Conservation (phyloP, 345 rosid genomes). For the Stellera chamaejasme region DNA sequence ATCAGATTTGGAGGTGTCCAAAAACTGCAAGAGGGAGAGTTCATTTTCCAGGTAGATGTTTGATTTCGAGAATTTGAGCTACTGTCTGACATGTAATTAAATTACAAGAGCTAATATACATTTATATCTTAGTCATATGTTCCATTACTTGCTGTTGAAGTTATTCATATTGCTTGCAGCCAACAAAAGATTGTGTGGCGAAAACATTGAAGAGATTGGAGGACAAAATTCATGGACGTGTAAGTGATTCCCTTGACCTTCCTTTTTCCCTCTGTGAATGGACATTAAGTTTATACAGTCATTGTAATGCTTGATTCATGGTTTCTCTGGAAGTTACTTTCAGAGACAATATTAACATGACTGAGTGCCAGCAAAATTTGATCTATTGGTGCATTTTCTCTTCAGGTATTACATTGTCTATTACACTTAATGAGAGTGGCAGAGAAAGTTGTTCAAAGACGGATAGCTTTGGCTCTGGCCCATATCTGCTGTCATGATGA, state of each 20-base stretch:
- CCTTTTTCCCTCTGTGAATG: too few relatives aligned
- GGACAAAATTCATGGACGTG: constrained; percentile 57
- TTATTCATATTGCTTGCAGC: constrained; percentile 28
- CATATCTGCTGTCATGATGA: constrained; percentile 57
- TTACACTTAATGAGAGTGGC: constrained; percentile 45
- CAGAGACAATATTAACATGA: neutral
- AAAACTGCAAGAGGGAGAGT: constrained; percentile 61
- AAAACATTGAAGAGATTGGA: constrained; percentile 64
- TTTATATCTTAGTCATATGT: neutral
- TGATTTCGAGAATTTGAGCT: neutral
- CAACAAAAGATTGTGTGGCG: constrained; percentile 59
- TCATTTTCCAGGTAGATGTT: constrained; percentile 40
- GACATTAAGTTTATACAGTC: too few relatives aligned
- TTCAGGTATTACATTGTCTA: constrained; percentile 46
- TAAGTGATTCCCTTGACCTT: constrained; percentile 19
- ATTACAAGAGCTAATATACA: too few relatives aligned
- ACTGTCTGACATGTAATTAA: too few relatives aligned
- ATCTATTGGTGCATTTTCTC: constrained; percentile 8
- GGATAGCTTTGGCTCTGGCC: constrained; percentile 62
- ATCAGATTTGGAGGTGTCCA: constrained; percentile 47
- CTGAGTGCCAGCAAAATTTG: neutral
- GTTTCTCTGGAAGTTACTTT: neutral
- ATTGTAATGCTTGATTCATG: neutral
- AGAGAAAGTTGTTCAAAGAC: constrained; percentile 40
- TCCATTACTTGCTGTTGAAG: neutral